phyloP scores from a whole-genome alignment of 176 grass and related monocot species.

The Chrysopogon serrulatus region DNA sequence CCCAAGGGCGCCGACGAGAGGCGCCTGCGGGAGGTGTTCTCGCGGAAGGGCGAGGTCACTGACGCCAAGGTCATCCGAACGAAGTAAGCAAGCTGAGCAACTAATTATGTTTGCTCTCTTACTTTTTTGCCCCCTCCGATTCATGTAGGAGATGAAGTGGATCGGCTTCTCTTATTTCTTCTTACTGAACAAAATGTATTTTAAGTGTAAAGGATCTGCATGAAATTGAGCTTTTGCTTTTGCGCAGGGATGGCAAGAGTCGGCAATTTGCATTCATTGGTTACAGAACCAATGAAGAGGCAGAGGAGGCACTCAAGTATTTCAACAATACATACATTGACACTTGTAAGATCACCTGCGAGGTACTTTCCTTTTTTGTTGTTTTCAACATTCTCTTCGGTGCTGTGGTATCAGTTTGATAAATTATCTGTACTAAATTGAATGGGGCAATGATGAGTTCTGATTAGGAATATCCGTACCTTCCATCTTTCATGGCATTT shows the following conservation, averaged over 20 bases:
- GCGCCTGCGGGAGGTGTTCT: constrained; percentile 87
- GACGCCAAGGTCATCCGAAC: constrained; percentile 88
- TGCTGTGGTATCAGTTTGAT: neutral
- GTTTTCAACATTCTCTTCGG: neutral
- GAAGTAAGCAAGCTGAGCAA: constrained; percentile 28
- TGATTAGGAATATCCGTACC: neutral
- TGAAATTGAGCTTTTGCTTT: constrained; percentile 1
- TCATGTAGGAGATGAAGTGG: neutral
- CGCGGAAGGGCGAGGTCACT: constrained; percentile 82
- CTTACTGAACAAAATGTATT: neutral
- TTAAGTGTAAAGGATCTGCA: neutral
- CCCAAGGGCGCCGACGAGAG: constrained; percentile 83
- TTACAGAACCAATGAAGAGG: constrained; percentile 80
- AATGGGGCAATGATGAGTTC: neutral
- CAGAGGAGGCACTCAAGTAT: constrained; percentile 73
- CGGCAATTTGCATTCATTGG: constrained; percentile 95
- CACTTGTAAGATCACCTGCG: constrained; percentile 87
- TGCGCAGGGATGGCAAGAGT: constrained; percentile 80
- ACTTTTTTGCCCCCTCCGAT: neutral
- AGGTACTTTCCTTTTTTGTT: constrained; percentile 52
- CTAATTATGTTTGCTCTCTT: neutral
- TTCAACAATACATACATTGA: constrained; percentile 95
- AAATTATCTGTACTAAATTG: neutral
- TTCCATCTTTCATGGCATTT: neutral
- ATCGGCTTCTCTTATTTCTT: neutral